Evolutionary conservation across 805 yeast species (phyloP).

Genomic region (Kodamaea kakaduensis): DNA sequence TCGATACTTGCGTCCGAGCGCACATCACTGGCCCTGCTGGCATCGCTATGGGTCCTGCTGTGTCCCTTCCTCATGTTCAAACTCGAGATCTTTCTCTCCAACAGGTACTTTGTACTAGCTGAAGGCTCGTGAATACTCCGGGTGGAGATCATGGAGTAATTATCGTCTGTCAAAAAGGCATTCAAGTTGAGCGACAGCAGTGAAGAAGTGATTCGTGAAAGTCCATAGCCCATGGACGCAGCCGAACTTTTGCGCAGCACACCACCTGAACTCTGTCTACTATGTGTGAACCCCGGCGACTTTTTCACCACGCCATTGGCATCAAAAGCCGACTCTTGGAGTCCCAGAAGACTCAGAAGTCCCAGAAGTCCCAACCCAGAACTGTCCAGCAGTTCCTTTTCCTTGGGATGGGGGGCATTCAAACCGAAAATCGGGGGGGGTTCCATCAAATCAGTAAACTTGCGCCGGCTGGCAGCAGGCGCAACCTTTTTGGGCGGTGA

Average conservation of each 20-base stretch:
- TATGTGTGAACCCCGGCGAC: not conserved
- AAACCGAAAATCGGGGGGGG: conserved; percentile 37
- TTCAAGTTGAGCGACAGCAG: conserved; percentile 39
- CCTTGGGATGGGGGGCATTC: conserved; percentile 9
- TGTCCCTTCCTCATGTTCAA: conserved; percentile 5
- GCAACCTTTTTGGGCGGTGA: conserved; percentile 15
- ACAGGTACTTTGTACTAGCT: conserved; percentile 8
- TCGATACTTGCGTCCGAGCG: too few relatives aligned
- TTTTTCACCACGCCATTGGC: conserved; percentile 2
- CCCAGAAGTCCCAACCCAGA: too few relatives aligned
- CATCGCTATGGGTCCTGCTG: conserved; percentile 1
- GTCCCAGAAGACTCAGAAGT: not conserved
- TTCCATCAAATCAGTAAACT: conserved; percentile 26
- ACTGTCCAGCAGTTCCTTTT: not conserved
- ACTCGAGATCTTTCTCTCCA: conserved; percentile 5
- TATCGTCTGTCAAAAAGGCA: conserved; percentile 39
- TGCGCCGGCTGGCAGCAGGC: conserved; percentile 11
- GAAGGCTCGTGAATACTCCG: not conserved
- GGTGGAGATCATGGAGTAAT: conserved; percentile 8
- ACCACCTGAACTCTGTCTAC: conserved; percentile 9
- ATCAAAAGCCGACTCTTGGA: conserved; percentile 6
- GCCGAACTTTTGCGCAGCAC: conserved; percentile 25
- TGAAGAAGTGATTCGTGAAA: conserved; percentile 35
- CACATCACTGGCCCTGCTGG: too few relatives aligned
- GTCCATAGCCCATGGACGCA: conserved; percentile 17